Base-by-base conservation (phyloP, 345 rosid species). In the Pistacia vera region DNA sequence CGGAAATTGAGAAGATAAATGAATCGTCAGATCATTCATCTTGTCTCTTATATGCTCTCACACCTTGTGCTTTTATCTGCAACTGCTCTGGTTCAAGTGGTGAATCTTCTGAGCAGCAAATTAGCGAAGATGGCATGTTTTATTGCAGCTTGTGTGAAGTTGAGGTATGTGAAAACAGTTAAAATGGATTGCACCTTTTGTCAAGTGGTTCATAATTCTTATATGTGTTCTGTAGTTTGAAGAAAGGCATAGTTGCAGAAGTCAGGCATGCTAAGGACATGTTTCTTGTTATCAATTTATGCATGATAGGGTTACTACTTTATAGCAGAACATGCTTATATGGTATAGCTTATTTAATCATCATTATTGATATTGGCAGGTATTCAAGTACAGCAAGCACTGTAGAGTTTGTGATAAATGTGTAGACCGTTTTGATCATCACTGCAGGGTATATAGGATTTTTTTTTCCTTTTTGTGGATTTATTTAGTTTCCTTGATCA, bases 391-490 rank as follows among this genome's bases (percentile, higher is more conserved):
- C 84, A 96, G 98, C 90, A 96, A 96, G 85, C 99, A 93, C 81
- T 96, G 99, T 70, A 86, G 99, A 84, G 98, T 96, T 60, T 93
- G 98, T 61, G 98, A 96, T 86, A 96, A 96, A 85, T 93, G 98
- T 66, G 98, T 96, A 5, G 90, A 96, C 77, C 84, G 82, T 59
- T 96, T 93, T 66, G 99, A 93, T 83, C 99, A 96, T 85, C 99
- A 96, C 81, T 93, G 98, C 95, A 87, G 97, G 98, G 98, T 96
- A 91, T 5, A 49, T 3, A 56, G 58, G 57, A 54, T 81, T 63
- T 66, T 41, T 41, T 41, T 5, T 41, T 8, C 3, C 71, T 35
- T 72, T 28, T 63, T 65, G 17, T 35, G 68, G 10, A 25, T 54
- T 49, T 71, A 11, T 65, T 74, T 28, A 22, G 52, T 67, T 18